Base-by-base conservation (phyloP, 192 early-diverging fungal species). In the Obelidium mucronatum region DNA sequence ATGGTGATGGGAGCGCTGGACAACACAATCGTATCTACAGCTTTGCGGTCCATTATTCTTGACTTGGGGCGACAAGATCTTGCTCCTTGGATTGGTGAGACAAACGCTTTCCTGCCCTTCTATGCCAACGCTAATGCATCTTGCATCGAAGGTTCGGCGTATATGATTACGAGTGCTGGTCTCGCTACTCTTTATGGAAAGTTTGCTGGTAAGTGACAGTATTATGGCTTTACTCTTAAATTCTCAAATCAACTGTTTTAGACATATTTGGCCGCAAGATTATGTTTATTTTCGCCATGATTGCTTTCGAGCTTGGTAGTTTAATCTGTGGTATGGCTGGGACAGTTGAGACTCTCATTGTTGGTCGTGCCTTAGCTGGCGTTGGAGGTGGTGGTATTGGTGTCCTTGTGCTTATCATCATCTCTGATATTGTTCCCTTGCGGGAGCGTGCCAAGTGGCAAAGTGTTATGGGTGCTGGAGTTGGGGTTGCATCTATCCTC, bases 381-480 rank as follows among this genome's bases (percentile, higher is more conserved):
- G 78, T 96, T 55, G 96, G 96, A 40, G 94, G 92, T n/a, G 92
- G 91, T 11, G 93, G 93, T n/a, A 89, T 94, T 28, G 80, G 92
- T 74, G 81, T 90, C 1, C 81, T 93, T 64, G 92, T 93, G 4
- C 87, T 96, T 33, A 90, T 96, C 35, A 76, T 76, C 52, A 78
- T 73, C 33, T 42, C 35, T n/a, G 76, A 78, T 35, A 78, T 78
- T 24, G 76, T 78, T 17, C 61, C 54, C 13, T n/a, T 58, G 26
- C 8, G 68, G 26, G 76, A 78, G 22, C 40, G 68, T 26, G 91
- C 91, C 8, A 48, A 48, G 19, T 48, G 19, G 11, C 44, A 48
- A 48, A 19, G 44, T 48, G 76, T 95, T 36, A 87, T 94, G 17
- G 93, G 93, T 36, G 92, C 88, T 64, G 90, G 91, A 1, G 92